Conservation (phyloP, 257 asterid genomes). For the Solanum pinnatisectum region DNA sequence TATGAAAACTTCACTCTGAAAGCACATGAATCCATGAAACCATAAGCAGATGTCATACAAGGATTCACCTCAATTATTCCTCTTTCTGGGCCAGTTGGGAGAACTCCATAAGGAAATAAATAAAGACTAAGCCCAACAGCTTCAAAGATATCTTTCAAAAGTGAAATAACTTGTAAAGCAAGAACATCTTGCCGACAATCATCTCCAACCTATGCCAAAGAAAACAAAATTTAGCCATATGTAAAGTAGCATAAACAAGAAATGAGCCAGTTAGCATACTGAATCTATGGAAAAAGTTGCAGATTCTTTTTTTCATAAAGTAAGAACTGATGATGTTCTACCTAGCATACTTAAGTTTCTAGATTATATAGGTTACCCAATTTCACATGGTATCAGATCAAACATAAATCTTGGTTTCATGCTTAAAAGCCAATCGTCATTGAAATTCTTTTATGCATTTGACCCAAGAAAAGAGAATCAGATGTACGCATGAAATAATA, state of each 20-base stretch:
- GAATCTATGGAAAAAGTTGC: not conserved
- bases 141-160: slow-evolving; percentile 82
- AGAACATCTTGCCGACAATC: slow-evolving; percentile 98
- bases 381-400: not conserved
- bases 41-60: not conserved
- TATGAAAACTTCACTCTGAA: not conserved
- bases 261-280: not conserved
- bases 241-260: slow-evolving; percentile 2
- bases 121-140: slow-evolving; percentile 85
- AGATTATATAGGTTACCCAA: not conserved
- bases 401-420: not conserved
- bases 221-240: slow-evolving; percentile 18
- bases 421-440: not conserved
- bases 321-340: not conserved
- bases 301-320: not conserved
- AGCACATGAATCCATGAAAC: not conserved
- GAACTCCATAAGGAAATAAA: slow-evolving; percentile 93
- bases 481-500: not conserved
- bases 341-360: not conserved
- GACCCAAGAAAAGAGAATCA: not conserved
- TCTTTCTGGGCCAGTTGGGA: slow-evolving; percentile 94
- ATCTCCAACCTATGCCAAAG: slow-evolving; percentile 80
- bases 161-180: slow-evolving; percentile 97
- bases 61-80: slow-evolving; percentile 90
- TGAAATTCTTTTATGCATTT: not conserved